Conservation (phyloP, 1,284 basidiomycete genomes). For the Rhodotorula mucilaginosa region DNA sequence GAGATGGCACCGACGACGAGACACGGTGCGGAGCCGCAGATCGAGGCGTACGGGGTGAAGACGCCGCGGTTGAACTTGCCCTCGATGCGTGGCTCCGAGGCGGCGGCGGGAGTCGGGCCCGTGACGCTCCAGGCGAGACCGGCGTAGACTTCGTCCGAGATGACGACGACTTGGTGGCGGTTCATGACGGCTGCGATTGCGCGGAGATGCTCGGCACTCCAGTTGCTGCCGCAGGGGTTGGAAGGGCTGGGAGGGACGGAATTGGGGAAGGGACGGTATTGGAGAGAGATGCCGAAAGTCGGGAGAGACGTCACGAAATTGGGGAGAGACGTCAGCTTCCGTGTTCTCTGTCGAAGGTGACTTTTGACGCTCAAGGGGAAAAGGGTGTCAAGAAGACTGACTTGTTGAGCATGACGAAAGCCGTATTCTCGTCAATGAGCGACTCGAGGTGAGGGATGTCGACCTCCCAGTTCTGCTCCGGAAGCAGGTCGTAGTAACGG, state of each 20-base stretch:
- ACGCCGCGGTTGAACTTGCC: slow-evolving; percentile 42
- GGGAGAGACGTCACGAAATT: too few relatives aligned
- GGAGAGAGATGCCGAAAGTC: too few relatives aligned
- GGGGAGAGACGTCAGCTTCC: neutral
- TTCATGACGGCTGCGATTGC: slow-evolving; percentile 47
- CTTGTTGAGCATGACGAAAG: slow-evolving; percentile 46
- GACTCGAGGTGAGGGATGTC: slow-evolving; percentile 47
- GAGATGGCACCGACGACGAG: slow-evolving; percentile 50
- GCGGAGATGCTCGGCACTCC: slow-evolving; percentile 45
- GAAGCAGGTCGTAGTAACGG: slow-evolving; percentile 48
- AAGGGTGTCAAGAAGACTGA: slow-evolving; percentile 28
- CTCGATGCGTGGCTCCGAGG: slow-evolving; percentile 21
- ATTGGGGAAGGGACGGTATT: too few relatives aligned
- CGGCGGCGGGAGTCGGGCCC: slow-evolving; percentile 18
- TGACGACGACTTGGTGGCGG: slow-evolving; percentile 47
- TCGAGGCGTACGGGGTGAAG: slow-evolving; percentile 48
- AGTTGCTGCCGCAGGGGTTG: slow-evolving; percentile 51
- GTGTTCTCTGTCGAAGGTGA: neutral
- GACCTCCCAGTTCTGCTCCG: slow-evolving; percentile 49
- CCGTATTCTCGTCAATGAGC: slow-evolving; percentile 49
- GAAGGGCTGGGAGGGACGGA: slow-evolving; percentile 46
- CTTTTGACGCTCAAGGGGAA: neutral
- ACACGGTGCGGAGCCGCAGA: slow-evolving; percentile 47
- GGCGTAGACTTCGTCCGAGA: slow-evolving; percentile 43
- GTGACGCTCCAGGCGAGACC: slow-evolving; percentile 38